Conservation (phyloP, 371 early-diverging fungal genomes). For the Mucor irregularis region DNA sequence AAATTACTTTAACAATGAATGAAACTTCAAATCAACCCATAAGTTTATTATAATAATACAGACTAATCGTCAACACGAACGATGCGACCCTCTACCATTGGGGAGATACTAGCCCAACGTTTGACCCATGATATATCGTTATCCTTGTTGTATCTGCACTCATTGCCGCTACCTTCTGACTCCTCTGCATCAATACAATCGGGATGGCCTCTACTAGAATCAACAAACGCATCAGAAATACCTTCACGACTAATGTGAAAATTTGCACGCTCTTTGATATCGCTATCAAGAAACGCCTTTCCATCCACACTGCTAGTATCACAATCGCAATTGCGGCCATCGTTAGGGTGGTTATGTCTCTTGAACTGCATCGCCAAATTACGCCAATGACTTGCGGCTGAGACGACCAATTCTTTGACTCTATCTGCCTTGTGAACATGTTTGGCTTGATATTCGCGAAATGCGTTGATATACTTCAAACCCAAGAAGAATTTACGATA, state of each 20-base stretch:
- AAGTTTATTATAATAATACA: no score
- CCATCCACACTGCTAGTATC: constrained; percentile 5
- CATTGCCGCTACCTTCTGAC: constrained; percentile 16
- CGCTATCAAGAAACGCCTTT: constrained; percentile 3
- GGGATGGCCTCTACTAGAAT: constrained; percentile 30
- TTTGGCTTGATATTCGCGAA: constrained; percentile 29
- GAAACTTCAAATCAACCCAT: no score
- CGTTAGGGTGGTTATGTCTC: constrained; percentile 16
- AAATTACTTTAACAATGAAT: no score
- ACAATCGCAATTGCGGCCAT: constrained; percentile 13
- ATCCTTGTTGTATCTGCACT: constrained; percentile 3
- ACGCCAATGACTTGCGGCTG: constrained; percentile 29
- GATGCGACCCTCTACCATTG: constrained; percentile 43
- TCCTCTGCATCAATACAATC: constrained; percentile 24
- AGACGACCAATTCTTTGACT: constrained; percentile 15
- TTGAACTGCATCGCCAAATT: constrained; percentile 15
- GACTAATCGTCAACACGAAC: constrained; percentile 24
- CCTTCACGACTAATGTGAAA: constrained; percentile 18
- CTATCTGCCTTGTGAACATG: constrained; percentile 13
- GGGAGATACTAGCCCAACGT: constrained; percentile 49
- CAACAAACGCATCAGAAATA: constrained; percentile 31
- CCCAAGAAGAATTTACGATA: constrained; percentile 58
- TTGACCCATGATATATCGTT: constrained; percentile 27
- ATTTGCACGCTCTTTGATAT: constrained; percentile 17
- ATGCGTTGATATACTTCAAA: constrained; percentile 56